These are phyloP conservation scores for Collybia nuda DNA, from an alignment of 768 basidiomycete genomes.

Conservation along the genomic window DNA sequence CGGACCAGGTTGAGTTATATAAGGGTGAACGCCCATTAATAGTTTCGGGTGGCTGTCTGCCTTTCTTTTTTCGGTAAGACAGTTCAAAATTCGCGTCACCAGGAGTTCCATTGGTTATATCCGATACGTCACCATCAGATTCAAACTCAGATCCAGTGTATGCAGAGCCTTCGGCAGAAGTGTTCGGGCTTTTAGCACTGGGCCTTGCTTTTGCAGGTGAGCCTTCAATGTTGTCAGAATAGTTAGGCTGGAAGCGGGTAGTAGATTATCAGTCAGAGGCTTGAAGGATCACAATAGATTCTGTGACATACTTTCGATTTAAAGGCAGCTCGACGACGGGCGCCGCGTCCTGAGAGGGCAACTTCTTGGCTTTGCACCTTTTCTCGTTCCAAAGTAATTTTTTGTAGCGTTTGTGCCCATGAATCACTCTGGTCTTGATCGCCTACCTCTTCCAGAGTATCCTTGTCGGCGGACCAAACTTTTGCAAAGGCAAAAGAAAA, in stretches of 20 bases:
- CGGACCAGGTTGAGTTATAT: slow-evolving; percentile 11
- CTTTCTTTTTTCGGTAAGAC: slow-evolving; percentile 15
- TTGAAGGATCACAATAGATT: background rate
- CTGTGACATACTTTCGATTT: slow-evolving; percentile 4
- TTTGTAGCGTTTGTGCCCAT: slow-evolving; percentile 75
- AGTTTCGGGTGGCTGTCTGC: slow-evolving; percentile 8
- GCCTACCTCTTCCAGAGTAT: slow-evolving; percentile 63
- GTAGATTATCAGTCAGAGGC: no score
- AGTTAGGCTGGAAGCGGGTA: background rate
- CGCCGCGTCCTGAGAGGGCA: slow-evolving; percentile 70
- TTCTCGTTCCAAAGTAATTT: slow-evolving; percentile 43
- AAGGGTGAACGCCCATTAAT: slow-evolving; percentile 6
- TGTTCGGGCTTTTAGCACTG: background rate
- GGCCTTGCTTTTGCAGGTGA: slow-evolving; percentile 8
- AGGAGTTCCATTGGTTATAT: slow-evolving; percentile 14
- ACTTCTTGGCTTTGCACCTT: slow-evolving; percentile 41
- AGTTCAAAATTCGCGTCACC: slow-evolving; percentile 14
- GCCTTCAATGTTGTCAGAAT: background rate
- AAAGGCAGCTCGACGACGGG: slow-evolving; percentile 66
- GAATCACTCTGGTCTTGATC: slow-evolving; percentile 71
- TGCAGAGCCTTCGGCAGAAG: slow-evolving; percentile 30
- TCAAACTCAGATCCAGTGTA: slow-evolving; percentile 29
- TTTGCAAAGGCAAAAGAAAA: slow-evolving; percentile 86
- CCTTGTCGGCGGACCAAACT: slow-evolving; percentile 85
- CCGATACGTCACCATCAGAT: slow-evolving; percentile 20